These are phyloP conservation scores for Cystofilobasidium ferigula DNA, from an alignment of 768 basidiomycete genomes.

Conservation along the genomic window DNA sequence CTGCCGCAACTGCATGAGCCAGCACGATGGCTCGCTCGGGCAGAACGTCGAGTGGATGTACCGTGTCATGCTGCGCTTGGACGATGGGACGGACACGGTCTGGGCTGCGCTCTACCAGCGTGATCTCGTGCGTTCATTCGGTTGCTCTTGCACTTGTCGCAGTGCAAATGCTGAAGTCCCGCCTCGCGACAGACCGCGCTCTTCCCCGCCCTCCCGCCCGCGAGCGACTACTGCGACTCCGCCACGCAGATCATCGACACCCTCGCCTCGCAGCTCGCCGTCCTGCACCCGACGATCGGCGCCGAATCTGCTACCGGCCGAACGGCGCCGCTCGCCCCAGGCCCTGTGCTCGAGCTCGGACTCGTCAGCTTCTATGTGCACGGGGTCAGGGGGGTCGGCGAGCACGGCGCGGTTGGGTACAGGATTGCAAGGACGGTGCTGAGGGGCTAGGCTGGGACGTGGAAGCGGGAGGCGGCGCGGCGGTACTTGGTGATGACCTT, in stretches of 20 bases:
- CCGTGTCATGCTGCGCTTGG: neutral
- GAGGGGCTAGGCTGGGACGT: no score
- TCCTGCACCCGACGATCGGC: neutral
- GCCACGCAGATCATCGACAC: constrained; percentile 4
- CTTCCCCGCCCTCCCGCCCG: neutral
- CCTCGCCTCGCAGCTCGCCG: neutral
- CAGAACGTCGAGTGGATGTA: neutral
- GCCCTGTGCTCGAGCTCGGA: neutral
- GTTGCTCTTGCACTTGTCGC: neutral
- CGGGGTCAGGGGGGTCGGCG: neutral
- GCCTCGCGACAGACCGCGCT: neutral
- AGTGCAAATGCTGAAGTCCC: neutral
- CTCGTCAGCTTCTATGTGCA: neutral
- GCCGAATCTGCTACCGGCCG: neutral
- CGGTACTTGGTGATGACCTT: no score
- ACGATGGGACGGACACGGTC: neutral
- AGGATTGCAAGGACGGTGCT: neutral
- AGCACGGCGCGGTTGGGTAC: neutral
- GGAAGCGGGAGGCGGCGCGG: no score
- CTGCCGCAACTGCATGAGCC: constrained; percentile 1
- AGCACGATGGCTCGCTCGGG: neutral
- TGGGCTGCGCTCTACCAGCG: neutral
- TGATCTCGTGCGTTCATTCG: constrained; percentile 8
- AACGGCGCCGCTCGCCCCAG: neutral
- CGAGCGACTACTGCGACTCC: neutral